Base-by-base conservation (phyloP, 2,329 filamentous ascomycete species). In the Fusarium sp. region DNA sequence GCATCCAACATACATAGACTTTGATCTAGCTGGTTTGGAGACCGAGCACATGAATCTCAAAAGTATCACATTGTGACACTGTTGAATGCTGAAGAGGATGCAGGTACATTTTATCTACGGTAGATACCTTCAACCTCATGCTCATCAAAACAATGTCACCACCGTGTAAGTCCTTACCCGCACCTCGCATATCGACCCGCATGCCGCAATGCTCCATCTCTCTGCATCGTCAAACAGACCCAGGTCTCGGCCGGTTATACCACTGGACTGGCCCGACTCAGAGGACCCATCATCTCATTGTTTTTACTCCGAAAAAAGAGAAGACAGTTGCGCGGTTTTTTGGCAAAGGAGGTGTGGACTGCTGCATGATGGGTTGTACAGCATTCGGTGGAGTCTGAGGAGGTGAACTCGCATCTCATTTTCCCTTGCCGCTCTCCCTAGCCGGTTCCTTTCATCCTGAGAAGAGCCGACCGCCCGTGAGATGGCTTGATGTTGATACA, bases 221-320 rank as follows among this genome's bases (percentile, higher is more conserved):
- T 32, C 37, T 72, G 59, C 71, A 46, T 72, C 43, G 49, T 52
- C 53, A 46, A 49, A 56, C 46, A 59, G 58, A 57, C 63, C 50
- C 50, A 67, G 68, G 71, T 74, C 71, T 74, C 71, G 71, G 71
- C 71, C 67, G 71, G 71, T 69, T 73, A 53, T 72, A 67, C 64
- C 50, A 74, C 71, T 73, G 50, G 54, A 74, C 71, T 73, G 54
- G 49, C n/a, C 63, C 63, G 71, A 72, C 56, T 59, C 54, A 50
- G 53, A 74, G 69, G 56, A 67, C 42, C 67, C 60, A 74, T 37
- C 54, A 52, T 44, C 56, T 70, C 56, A 23, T 72, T 69, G 23
- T 21, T 62, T 38, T 46, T 47, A 42, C 25, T 33, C 60, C 66
- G 35, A 54, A 44, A 56, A 18, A 18, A 47, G 53, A 52, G 54